These are phyloP conservation scores for Scenedesmus sp. DNA, from an alignment of 163 green algal genomes.

Conservation along the genomic window DNA sequence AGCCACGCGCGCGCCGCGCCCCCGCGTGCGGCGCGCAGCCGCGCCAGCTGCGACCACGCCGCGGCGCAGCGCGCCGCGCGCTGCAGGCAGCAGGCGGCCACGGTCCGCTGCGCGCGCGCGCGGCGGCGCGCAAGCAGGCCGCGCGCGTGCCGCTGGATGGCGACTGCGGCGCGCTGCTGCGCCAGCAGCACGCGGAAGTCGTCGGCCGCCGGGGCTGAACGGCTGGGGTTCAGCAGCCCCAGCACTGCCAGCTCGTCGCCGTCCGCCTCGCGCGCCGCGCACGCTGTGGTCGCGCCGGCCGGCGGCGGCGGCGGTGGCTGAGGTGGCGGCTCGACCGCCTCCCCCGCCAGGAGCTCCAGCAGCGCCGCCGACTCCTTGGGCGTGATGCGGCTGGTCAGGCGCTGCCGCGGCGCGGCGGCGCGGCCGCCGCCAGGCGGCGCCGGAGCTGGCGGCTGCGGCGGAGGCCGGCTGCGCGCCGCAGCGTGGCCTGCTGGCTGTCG, in stretches of 20 bases:
- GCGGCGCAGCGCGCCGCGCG: too few species aligned
- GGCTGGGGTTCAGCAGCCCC: not conserved
- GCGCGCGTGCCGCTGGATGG: slow-evolving; percentile 7
- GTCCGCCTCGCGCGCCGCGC: not conserved
- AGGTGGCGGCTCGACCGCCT: not conserved
- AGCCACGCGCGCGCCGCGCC: too few species aligned
- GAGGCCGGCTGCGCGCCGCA: not conserved
- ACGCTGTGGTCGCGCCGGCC: too few species aligned
- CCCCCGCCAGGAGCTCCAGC: slow-evolving; percentile 19
- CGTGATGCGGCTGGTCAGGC: slow-evolving; percentile 18
- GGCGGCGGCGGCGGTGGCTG: too few species aligned
- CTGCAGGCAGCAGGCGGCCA: not conserved
- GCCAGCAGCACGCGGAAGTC: not conserved
- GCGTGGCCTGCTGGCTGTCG: slow-evolving; percentile 3
- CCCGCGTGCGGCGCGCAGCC: too few species aligned
- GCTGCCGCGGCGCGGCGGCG: not conserved
- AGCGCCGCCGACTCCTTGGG: slow-evolving; percentile 32
- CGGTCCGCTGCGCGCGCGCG: not conserved
- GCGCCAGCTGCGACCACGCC: too few species aligned
- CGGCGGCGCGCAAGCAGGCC: not conserved
- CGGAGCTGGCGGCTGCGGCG: not conserved
- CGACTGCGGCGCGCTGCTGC: slow-evolving; percentile 15
- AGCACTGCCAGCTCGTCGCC: not conserved
- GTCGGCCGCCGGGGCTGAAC: not conserved
- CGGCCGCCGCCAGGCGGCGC: not conserved